These are phyloP conservation scores for Cnidoscolus chayamansa DNA, from an alignment of 441 rosid genomes.

Conservation along the genomic window DNA sequence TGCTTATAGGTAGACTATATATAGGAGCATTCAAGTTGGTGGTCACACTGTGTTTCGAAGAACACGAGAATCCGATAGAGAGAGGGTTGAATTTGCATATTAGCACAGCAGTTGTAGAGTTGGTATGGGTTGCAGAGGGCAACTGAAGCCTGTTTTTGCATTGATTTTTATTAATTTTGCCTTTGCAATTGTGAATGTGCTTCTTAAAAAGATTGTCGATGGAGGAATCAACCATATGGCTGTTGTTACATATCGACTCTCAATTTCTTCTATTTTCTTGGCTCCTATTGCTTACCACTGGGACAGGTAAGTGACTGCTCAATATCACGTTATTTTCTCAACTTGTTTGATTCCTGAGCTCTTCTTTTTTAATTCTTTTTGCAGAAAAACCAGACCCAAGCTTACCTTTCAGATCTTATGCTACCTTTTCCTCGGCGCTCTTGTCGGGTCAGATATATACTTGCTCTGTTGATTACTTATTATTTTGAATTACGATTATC, in stretches of 20 bases:
- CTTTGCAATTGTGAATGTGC: constrained; percentile 50
- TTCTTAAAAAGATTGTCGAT: constrained; percentile 51
- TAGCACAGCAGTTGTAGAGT: not conserved
- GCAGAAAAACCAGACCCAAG: constrained; percentile 60
- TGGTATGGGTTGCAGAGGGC: constrained; percentile 29
- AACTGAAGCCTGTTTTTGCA: constrained; percentile 38
- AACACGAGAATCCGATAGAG: not conserved
- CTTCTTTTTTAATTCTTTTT: constrained; percentile 2
- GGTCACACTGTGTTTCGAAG: not conserved
- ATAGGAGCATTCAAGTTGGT: not conserved
- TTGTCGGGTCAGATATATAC: constrained; percentile 45
- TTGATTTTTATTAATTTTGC: constrained; percentile 48
- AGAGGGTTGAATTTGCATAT: not conserved
- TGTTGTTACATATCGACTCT: constrained; percentile 52
- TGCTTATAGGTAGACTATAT: not conserved
- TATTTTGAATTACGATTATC: not conserved
- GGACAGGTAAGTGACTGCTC: constrained; percentile 47
- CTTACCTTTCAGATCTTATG: constrained; percentile 46
- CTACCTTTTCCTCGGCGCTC: constrained; percentile 52
- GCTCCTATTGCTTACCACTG: constrained; percentile 50
- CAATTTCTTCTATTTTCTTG: constrained; percentile 46
- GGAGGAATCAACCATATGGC: constrained; percentile 52
- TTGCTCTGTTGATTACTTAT: not conserved
- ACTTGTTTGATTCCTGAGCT: not conserved
- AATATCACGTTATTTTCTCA: not conserved